Evolutionary conservation across 179 eudicot genomes (phyloP).

Genomic region (Beta macrorhiza): DNA sequence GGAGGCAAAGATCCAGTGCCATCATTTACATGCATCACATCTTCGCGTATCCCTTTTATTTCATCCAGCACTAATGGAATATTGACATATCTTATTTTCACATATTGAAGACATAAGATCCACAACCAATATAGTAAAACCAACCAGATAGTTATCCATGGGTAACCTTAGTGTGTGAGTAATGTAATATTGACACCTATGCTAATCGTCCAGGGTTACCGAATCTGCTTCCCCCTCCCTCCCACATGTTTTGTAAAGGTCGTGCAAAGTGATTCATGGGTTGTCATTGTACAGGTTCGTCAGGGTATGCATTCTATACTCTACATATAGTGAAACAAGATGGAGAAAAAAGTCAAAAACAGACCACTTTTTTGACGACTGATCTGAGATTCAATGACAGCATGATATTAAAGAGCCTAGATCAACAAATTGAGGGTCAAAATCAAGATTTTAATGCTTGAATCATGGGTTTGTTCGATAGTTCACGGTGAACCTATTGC

Average conservation of each 20-base stretch:
- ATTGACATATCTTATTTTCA: not conserved
- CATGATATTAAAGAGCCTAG: not conserved
- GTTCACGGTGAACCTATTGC: not conserved
- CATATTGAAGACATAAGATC: not conserved
- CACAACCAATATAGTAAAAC: not conserved
- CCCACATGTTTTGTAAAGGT: no score
- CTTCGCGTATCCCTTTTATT: not conserved
- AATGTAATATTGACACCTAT: no score
- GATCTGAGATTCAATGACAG: not conserved
- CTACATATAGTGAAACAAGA: no score
- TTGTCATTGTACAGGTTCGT: no score
- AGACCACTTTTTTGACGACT: not conserved
- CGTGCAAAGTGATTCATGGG: no score
- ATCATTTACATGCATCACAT: not conserved
- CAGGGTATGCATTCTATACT: no score
- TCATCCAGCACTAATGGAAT: not conserved
- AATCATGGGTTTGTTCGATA: not conserved
- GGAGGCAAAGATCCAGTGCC: not conserved
- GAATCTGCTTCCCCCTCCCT: no score
- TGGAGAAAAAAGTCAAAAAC: not conserved
- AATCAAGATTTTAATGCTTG: not conserved
- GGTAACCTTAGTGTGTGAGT: no score
- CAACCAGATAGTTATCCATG: not conserved
- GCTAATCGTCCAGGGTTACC: no score
- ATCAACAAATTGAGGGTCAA: not conserved